Percentiles rank a stretch among this genome's conserved stretches.
These are phyloP conservation scores for Miscanthus lutarioriparius DNA, from an alignment of 176 grass and related monocot species.

Conservation along the genomic window DNA sequence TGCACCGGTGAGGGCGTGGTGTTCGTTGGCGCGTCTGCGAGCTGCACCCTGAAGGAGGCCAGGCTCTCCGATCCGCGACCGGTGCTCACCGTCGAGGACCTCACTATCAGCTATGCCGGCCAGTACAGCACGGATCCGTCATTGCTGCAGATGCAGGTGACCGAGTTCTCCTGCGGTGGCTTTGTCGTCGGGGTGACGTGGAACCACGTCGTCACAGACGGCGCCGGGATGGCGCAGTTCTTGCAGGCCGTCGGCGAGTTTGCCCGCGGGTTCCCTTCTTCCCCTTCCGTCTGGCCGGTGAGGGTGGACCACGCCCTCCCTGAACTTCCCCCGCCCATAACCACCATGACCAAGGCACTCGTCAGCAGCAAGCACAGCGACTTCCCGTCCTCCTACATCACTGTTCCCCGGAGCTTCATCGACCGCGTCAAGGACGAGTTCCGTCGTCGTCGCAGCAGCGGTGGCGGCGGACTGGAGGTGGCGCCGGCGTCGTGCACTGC, in stretches of 20 bases:
- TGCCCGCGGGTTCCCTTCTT: neutral
- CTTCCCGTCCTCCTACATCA: neutral
- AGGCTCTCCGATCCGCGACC: neutral
- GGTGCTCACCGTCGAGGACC: neutral
- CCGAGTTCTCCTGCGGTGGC: neutral
- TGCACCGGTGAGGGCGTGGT: neutral
- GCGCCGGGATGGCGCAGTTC: constrained; percentile 12
- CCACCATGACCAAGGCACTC: neutral
- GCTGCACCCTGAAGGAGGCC: neutral
- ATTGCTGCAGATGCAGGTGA: constrained; percentile 3
- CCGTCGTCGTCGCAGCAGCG: neutral
- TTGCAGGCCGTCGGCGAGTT: neutral
- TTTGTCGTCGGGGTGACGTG: constrained; percentile 14
- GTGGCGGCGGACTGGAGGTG: too few relatives aligned
- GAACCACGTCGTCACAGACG: neutral
- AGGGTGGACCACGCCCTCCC: neutral
- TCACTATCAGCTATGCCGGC: neutral
- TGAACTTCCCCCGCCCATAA: neutral
- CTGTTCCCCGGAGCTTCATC: neutral
- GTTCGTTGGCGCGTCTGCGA: neutral
- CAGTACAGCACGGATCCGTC: neutral
- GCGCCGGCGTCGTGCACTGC: neutral
- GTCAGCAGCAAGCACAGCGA: neutral
- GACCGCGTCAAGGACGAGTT: neutral
- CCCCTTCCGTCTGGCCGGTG: neutral